Conservation (phyloP, 306 rosid genomes). For the Abrus precatorius region DNA sequence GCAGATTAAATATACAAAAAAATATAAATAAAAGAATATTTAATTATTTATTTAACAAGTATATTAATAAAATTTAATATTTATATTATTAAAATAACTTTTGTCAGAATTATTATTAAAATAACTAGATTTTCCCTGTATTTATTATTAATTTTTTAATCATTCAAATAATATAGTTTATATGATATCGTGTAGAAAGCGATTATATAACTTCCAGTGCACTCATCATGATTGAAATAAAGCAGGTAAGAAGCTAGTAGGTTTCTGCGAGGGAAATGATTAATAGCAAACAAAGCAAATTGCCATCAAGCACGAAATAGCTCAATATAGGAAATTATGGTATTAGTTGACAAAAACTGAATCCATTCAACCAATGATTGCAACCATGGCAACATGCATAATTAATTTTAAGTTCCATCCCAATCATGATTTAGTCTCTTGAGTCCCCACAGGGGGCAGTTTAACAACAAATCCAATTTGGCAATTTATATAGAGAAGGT, state of each 20-base stretch:
- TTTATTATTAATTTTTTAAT: no score
- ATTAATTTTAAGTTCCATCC: not conserved
- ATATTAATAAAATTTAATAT: no score
- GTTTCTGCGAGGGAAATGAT: constrained; percentile 18
- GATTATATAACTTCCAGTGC: constrained; percentile 6
- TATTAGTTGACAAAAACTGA: not conserved
- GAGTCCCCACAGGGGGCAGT: not conserved
- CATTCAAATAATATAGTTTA: no score
- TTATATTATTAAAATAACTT: no score
- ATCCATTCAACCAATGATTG: constrained; percentile 18
- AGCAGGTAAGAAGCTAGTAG: constrained; percentile 9
- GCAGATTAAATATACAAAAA: no score
- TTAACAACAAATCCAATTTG: not conserved
- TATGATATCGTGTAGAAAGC: constrained; percentile 12
- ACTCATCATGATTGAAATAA: constrained; percentile 28
- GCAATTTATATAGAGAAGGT: no score
- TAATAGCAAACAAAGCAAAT: constrained; percentile 38
- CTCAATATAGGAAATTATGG: not conserved
- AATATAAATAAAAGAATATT: no score
- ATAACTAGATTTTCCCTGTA: no score
- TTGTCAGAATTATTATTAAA: no score
- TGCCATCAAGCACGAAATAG: constrained; percentile 14
- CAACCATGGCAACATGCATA: not conserved
- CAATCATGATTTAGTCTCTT: constrained; percentile 8
- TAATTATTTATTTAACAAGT: no score